Percentiles rank a stretch among this genome's conserved stretches.
Evolutionary conservation across 2,329 filamentous ascomycete species (phyloP).

Genomic region (Cladosporium velox): DNA sequence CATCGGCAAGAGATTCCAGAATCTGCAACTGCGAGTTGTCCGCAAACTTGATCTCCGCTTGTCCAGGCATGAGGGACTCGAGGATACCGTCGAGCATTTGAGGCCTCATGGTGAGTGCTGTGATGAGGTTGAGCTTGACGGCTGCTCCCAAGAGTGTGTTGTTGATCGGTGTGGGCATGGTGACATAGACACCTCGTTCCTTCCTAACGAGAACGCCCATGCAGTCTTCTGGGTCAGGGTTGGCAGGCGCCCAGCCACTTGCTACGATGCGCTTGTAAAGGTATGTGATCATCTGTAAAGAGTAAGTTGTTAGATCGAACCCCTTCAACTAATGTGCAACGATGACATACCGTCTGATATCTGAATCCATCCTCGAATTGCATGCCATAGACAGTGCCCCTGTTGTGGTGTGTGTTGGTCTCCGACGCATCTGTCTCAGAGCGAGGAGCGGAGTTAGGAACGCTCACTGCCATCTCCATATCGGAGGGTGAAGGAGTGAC

Average conservation of each 20-base stretch:
- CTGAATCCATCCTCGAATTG: slow-evolving; percentile 13
- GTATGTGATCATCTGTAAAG: slow-evolving; percentile 14
- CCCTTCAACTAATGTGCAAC: background rate
- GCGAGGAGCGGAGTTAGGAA: background rate
- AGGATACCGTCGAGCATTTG: slow-evolving; percentile 16
- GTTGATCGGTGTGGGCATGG: slow-evolving; percentile 12
- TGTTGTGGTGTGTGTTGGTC: background rate
- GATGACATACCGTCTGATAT: slow-evolving; percentile 14
- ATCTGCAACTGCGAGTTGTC: slow-evolving; percentile 16
- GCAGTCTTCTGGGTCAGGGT: slow-evolving; percentile 10
- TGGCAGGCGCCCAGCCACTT: slow-evolving; percentile 10
- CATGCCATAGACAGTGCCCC: background rate
- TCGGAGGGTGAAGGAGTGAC: background rate
- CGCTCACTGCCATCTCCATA: background rate
- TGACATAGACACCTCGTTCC: slow-evolving; percentile 8
- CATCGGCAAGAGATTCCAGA: background rate
- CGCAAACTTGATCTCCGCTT: slow-evolving; percentile 3
- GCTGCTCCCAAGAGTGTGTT: slow-evolving; percentile 1
- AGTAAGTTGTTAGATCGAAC: background rate
- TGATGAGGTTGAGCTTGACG: slow-evolving; percentile 15
- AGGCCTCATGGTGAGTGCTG: slow-evolving; percentile 11
- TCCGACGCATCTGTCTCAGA: background rate
- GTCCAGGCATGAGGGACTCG: slow-evolving; percentile 1
- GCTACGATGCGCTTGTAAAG: slow-evolving; percentile 11
- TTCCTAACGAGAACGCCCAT: slow-evolving; percentile 17